phyloP scores from a whole-genome alignment of 331 rosid species.

The Arachis monticola region DNA sequence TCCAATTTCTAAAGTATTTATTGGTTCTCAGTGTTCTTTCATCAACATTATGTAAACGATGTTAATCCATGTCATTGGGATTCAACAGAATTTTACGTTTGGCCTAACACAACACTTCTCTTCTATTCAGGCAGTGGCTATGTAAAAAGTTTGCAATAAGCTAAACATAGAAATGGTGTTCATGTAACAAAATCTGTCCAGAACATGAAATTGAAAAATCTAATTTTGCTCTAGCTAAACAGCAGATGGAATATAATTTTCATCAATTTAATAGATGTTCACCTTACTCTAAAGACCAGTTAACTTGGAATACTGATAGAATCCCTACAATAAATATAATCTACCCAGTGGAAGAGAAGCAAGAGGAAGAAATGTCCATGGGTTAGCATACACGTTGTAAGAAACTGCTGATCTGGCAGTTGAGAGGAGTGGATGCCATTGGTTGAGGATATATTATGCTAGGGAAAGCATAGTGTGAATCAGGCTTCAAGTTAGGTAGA shows the following conservation, averaged over 20 bases:
- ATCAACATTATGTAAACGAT: neutral
- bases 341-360: neutral
- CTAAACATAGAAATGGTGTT: neutral
- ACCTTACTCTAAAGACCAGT: neutral
- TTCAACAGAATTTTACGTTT: no score
- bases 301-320: neutral
- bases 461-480: no score
- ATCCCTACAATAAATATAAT: neutral
- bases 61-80: no score
- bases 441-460: no score
- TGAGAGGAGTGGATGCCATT: neutral
- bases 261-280: neutral
- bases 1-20: neutral
- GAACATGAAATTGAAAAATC: neutral
- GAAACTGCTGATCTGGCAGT: neutral
- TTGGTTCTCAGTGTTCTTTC: neutral
- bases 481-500: no score
- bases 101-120: no score
- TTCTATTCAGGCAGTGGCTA: no score
- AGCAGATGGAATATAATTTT: neutral
- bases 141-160: no score
- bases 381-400: neutral
- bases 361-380: neutral
- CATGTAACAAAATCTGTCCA: conserved; percentile 3
- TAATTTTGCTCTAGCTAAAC: neutral